Evolutionary conservation across 495 filamentous ascomycete genomes (phyloP).

Genomic region (Penicillium lividum): DNA sequence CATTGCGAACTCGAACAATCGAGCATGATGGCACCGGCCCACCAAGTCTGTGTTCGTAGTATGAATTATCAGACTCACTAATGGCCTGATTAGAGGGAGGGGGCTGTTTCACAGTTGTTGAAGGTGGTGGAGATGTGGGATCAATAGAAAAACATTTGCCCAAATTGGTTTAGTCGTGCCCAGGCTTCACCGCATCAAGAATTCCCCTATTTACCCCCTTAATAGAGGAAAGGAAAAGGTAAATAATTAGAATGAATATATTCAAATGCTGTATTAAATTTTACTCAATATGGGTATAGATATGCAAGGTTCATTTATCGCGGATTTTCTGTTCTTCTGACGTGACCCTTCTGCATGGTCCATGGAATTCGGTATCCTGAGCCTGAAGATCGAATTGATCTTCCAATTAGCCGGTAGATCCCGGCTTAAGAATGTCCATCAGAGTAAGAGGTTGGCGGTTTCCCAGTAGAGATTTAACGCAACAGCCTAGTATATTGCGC

Average conservation of each 20-base stretch:
- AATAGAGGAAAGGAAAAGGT: too few species aligned
- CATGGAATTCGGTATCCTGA: background rate
- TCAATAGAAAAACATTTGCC: slow-evolving; percentile 27
- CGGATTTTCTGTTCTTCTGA: background rate
- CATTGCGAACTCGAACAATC: slow-evolving; percentile 39
- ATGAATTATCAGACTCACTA: background rate
- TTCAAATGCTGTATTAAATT: background rate
- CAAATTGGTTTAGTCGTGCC: slow-evolving; percentile 28
- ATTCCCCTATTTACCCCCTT: slow-evolving; percentile 10
- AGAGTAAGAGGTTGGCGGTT: background rate
- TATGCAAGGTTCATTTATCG: background rate
- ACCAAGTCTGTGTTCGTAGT: background rate
- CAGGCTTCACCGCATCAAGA: slow-evolving; percentile 31
- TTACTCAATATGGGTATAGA: background rate
- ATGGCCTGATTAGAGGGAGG: slow-evolving; percentile 12
- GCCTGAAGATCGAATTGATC: background rate
- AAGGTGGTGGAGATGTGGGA: slow-evolving; percentile 6
- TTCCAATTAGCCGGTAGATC: background rate
- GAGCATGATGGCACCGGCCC: slow-evolving; percentile 42
- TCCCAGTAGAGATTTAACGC: too few species aligned
- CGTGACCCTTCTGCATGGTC: background rate
- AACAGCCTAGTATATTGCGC: too few species aligned
- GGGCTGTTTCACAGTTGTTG: background rate
- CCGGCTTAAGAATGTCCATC: background rate
- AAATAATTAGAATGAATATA: too few species aligned